phyloP scores from a whole-genome alignment of 768 basidiomycete species.

The Pilatotrama ljubarskyi region DNA sequence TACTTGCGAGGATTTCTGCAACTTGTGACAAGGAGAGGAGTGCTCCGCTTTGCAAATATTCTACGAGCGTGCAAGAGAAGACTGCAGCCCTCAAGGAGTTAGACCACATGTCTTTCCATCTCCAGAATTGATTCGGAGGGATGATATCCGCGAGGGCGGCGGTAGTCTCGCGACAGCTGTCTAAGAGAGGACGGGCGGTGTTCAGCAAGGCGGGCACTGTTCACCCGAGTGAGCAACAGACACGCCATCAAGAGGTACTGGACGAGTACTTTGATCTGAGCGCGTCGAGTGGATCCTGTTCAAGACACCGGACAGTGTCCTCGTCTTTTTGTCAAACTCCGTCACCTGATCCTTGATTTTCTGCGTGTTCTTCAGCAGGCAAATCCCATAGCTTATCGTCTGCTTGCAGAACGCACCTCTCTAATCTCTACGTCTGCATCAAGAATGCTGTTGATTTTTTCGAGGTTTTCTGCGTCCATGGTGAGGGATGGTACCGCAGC shows the following conservation, averaged over 20 bases:
- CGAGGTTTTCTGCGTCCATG: constrained; percentile 61
- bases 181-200: constrained; percentile 54
- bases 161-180: constrained; percentile 52
- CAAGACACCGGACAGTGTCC: constrained; percentile 70
- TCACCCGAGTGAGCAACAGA: background rate
- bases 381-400: too few species aligned
- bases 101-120: constrained; percentile 84
- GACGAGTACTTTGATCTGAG: constrained; percentile 48
- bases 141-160: constrained; percentile 56
- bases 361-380: constrained; percentile 38
- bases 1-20: constrained; percentile 65
- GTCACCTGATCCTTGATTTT: constrained; percentile 79
- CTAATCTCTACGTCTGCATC: constrained; percentile 63
- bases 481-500: constrained; percentile 9
- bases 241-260: background rate
- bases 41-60: constrained; percentile 60
- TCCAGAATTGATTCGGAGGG: constrained; percentile 76
- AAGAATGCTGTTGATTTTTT: constrained; percentile 57
- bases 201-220: constrained; percentile 63
- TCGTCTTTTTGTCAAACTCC: constrained; percentile 73
- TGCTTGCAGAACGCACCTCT: constrained; percentile 54
- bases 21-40: constrained; percentile 58
- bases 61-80: constrained; percentile 63
- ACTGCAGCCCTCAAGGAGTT: constrained; percentile 66
- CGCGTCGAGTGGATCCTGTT: constrained; percentile 82